Base-by-base conservation (phyloP, 1,284 basidiomycete species). In the Marasmius fiardii region DNA sequence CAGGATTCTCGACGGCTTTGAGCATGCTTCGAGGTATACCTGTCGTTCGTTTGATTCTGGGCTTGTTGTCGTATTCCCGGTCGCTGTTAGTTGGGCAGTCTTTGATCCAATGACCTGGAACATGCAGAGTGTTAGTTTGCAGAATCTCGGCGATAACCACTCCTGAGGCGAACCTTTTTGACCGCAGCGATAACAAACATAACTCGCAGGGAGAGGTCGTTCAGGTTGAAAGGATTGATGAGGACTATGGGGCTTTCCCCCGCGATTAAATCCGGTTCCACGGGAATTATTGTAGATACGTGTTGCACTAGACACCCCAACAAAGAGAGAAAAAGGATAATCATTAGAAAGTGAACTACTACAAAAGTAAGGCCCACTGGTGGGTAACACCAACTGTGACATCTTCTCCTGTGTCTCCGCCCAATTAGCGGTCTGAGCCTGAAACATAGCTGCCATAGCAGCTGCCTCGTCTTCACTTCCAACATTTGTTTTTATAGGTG, bases 171-270 rank as follows among this genome's bases (percentile, higher is more conserved):
- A 65, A 94, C 93, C 95, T 84, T 98, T 97, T 73, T 97, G 91
- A 43, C 95, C 95, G 73, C 97, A 99, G 39, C 97, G 88, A 71
- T 98, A 98, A 70, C 97, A 99, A n/a, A 99, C 95, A 74, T 99
- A 99, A 54, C 95, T 97, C 3, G 90, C 81, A 18, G 95, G 95
- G 8, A 96, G 76, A 26, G 88, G 86, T 59, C 84, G 79, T 56
- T 91, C 87, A 61, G 75, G 72, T 55, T 79, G 75, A 60, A 79
- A 76, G 28, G 79, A 67, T 53, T 72, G 66, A 20, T 80, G 78
- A 11, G 77, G 62, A 37, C 64, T 63, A 63, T 75, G 78, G 8
- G 85, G 78, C 65, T 88, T 89, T 57, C 84, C 86, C 51, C 85
- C 85, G 37, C 86, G 79, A 56, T 69, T 65, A 57, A 80, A 79